These are phyloP conservation scores for Epithele typhae DNA, from an alignment of 768 basidiomycete species.

Conservation along the genomic window DNA sequence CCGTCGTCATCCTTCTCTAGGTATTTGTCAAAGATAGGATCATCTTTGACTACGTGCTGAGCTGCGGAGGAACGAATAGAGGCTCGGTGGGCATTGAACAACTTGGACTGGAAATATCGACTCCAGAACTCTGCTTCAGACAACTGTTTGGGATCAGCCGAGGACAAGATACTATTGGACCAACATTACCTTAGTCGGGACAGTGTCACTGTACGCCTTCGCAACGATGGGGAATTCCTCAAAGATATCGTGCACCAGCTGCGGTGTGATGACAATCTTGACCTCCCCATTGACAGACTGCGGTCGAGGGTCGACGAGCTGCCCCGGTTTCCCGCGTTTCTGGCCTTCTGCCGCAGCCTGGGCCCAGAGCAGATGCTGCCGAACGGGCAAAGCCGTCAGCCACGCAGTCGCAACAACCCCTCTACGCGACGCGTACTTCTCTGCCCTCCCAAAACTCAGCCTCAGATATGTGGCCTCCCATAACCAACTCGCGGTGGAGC, in stretches of 20 bases:
- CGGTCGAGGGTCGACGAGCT: slow-evolving; percentile 84
- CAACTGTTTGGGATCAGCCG: slow-evolving; percentile 59
- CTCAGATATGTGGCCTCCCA: slow-evolving; percentile 80
- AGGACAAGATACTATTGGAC: too few species aligned
- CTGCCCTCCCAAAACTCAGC: slow-evolving; percentile 97
- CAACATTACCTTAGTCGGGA: slow-evolving; percentile 85
- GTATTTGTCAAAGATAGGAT: slow-evolving; percentile 93
- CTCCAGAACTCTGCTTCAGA: slow-evolving; percentile 94
- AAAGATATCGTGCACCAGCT: slow-evolving; percentile 93
- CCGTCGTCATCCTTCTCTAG: slow-evolving; percentile 96
- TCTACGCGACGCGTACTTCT: too few species aligned
- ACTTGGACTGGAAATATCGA: slow-evolving; percentile 92
- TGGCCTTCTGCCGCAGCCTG: slow-evolving; percentile 72
- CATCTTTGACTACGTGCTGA: slow-evolving; percentile 83
- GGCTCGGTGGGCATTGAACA: slow-evolving; percentile 93
- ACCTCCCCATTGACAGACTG: slow-evolving; percentile 83
- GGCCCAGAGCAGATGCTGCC: slow-evolving; percentile 69
- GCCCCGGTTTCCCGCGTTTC: slow-evolving; percentile 77
- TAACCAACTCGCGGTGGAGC: slow-evolving; percentile 86
- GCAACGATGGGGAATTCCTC: slow-evolving; percentile 96
- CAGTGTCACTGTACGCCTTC: slow-evolving; percentile 89
- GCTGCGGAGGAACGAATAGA: slow-evolving; percentile 84
- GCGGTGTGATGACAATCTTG: slow-evolving; percentile 86
- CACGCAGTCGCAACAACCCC: slow-evolving; percentile 6
- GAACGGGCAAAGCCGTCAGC: slow-evolving; percentile 21